Evolutionary conservation across 2,329 filamentous ascomycete genomes (phyloP), one percentile per base, ranked within the genome.

Genomic region (Phialophora chinensis): DNA sequence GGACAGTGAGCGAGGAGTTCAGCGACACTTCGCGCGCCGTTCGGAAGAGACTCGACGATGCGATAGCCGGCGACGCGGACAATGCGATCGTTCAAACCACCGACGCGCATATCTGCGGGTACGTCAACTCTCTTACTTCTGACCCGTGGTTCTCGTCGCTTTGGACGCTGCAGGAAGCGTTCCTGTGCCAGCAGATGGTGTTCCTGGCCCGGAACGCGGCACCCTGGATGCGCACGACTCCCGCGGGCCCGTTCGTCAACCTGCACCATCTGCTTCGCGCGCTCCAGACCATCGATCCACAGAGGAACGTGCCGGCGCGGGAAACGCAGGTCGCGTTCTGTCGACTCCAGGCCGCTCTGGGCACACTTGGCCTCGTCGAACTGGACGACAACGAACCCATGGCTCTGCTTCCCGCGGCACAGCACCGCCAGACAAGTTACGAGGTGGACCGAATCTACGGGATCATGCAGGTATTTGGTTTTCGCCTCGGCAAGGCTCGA

Each of bases 111-210:
- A 53, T 25, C 1, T 25, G 44, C 50, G 50, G 5, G 23, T 14
- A 14, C 50, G 14, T 53, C n/a, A 12, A 29, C 7, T 17, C 6
- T 11, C 50, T 53, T 17, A 25, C 27, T 25, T 14, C 20, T 12
- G 50, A 53, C 25, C 50, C n/a, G 12, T 53, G 25, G 20, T 53
- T 53, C 50, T 25, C 50, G 10, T 53, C 50, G 50, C 50, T 53
- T 7, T 53, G 50, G 50, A 53, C 50, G 4, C 14, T 53, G 14
- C 50, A 53, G 27, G 50, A 53, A 7, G 50, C 50, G 4, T 53
- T 14, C 29, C 20, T 53, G 20, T 53, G n/a, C 14, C 50, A 29
- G 25, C 12, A 29, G 14, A 29, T 29, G 25, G 20, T 14, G 1
- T 25, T 53, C 20, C 14, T 53, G 14, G n/a, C 50, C n/a, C n/a